phyloP scores from a whole-genome alignment of 2,329 filamentous ascomycete species.

The Nigrospora sphaerica region DNA sequence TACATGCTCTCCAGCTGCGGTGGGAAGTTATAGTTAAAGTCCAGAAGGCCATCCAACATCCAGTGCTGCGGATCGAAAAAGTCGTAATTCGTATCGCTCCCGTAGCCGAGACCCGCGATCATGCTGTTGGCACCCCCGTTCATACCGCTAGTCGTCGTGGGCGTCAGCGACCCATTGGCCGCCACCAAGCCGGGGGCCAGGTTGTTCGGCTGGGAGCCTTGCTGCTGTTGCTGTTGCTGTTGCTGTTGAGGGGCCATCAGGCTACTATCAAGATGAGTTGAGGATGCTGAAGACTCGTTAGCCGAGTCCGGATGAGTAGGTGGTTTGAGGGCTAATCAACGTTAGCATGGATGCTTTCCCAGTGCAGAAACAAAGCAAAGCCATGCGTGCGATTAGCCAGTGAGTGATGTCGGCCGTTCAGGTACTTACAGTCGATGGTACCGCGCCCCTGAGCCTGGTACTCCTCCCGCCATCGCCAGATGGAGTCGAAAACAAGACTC shows the following conservation, averaged over 20 bases:
- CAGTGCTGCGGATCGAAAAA: conserved; percentile 91
- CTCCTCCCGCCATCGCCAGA: conserved; percentile 80
- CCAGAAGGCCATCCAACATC: conserved; percentile 81
- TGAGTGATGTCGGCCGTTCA: background rate
- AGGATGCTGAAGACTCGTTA: conserved; percentile 64
- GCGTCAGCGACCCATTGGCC: conserved; percentile 45
- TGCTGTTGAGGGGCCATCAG: conserved; percentile 38
- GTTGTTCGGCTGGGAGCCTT: conserved; percentile 14
- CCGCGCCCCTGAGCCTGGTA: conserved; percentile 66
- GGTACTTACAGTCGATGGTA: conserved; percentile 59
- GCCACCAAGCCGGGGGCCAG: conserved; percentile 37
- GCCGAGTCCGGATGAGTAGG: conserved; percentile 79
- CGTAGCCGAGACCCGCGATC: conserved; percentile 48
- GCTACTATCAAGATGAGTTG: conserved; percentile 57
- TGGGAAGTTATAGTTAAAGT: conserved; percentile 61
- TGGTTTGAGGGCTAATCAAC: conserved; percentile 64
- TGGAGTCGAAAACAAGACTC: conserved; percentile 77
- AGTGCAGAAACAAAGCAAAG: too few relatives aligned
- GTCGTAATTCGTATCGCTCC: conserved; percentile 64
- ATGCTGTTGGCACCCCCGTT: conserved; percentile 37
- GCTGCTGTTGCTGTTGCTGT: background rate
- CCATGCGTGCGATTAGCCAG: too few relatives aligned
- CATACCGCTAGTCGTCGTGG: conserved; percentile 37
- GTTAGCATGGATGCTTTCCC: conserved; percentile 21
- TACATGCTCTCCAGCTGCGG: conserved; percentile 47